Base-by-base conservation (phyloP, 257 asterid genomes). In the Jasminum sambac region DNA sequence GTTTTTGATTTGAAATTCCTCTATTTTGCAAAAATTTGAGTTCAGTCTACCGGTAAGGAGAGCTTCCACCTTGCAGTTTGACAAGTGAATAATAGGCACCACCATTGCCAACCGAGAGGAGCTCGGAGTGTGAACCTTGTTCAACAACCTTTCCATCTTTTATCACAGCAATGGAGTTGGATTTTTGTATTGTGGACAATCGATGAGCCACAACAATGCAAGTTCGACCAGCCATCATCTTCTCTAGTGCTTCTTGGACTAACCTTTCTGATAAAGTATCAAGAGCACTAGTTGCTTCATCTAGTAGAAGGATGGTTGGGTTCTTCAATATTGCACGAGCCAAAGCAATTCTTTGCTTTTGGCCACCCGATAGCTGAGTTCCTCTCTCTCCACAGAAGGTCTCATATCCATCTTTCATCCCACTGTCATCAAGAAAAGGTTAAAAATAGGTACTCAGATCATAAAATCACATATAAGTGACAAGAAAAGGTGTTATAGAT, bases 241-340 rank as follows among this genome's bases (percentile, higher is more conserved):
- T 88, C 78, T 83, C 90, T 0, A 90, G 80, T 37, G 97, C 90
- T 71, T 87, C 96, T 67, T 90, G 96, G 43, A 90, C 96, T 63
- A 82, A 69, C 81, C 86, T 90, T 76, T 90, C 97, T 1, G 97
- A 90, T 0, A 85, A 84, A 5, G 88, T 88, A 50, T 90, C 97
- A 6, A 88, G 86, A 5, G 95, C 97, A 58, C 97, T 90, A 11
- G 97, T 90, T 60, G 96, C 97, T 80, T 90, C 96, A 34, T 90
- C 96, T 55, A 90, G 58, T 19, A 90, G 69, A 25, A 90, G 83
- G 72, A 90, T 85, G 12, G 84, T 75, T 0, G 96, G 96, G 74
- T 87, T 84, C 79, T 90, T 90, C 66, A 90, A 71, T 55, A 88
- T 87, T 19, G 97, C 97, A 0, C 96, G 92, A 19, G 97, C 97